Evolutionary conservation across 495 filamentous ascomycete genomes (phyloP), one percentile per base, ranked within the genome.

Genomic region (Daldinia concentrica): DNA sequence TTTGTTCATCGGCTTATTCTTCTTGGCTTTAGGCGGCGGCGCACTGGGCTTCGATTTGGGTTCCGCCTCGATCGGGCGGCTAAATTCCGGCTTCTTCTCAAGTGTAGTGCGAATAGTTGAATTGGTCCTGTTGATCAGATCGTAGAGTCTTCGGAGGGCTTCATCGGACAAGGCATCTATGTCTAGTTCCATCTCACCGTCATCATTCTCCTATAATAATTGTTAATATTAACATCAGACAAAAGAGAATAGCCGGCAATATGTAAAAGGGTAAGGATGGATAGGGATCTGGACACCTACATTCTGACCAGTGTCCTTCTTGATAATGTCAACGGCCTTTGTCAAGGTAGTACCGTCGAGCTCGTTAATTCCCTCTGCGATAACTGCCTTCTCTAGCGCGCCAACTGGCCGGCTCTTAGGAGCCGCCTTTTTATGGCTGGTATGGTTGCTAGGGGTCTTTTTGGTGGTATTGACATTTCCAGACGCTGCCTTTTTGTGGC

Each of bases 1-100:
- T 79, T 94, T 95, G 83, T 91, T 95, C 95, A 98, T 99, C 0
- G 95, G 95, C 85, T 98, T 98, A 82, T 99, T 97, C 86, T 99
- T 99, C 84, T 97, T 97, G 15, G 91, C 87, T 80, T 92, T 93
- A 14, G 75, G 72, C n/a, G 74, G 84, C 60, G 74, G 84, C 60
- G 74, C 81, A 51, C 71, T 65, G 12, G 67, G 54, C 64, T 60
- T 71, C 6, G 64, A 17, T 37, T 79, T 73, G 0, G 76, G 75
- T 15, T 78, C 73, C 0, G 71, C 58, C 3, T 75, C 75, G 27
- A 62, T 58, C n/a, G 66, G 58, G 57, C 71, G 66, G 27, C 77
- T 76, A 66, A 81, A 79, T 69, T 87, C 82, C 36, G 78, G 78
- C 66, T 79, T 76, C 64, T 71, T 68, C 43, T 73, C 74, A 6